Base-by-base conservation (phyloP, 129 eudicot genomes). In the Apium graveolens region DNA sequence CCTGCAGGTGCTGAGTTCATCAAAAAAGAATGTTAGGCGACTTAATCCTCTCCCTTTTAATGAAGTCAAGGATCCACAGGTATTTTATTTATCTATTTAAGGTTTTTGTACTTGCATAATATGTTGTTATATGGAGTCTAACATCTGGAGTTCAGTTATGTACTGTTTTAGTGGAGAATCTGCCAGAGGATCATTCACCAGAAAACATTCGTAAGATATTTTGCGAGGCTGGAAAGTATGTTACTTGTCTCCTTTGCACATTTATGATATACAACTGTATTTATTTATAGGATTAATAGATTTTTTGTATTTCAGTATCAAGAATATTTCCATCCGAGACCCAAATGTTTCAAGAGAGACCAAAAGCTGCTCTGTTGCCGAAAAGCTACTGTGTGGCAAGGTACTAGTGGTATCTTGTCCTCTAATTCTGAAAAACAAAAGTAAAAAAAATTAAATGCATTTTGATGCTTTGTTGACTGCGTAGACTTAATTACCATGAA, bases 101-200 rank as follows among this genome's bases (percentile, higher is more conserved):
- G 45, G 32, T 37, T 20, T 71, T 37, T 8, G 13, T 41, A 24
- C 74, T 37, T 1, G 0, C 21, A 16, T 70, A 70, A 5, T 35
- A 66, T 71, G 71, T 71, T 71, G 26, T 20, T 32, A 5, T 44
- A 20, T 48, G 16, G 70, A 12, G 70, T 70, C 55, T 83, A 76
- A 83, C 34, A 16, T 65, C 32, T 79, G 17, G 74, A 26, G 29
- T 45, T 73, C 76, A 93, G 98, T 76, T 85, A 45, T 90, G 99
- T 88, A 91, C 97, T 45, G 96, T 95, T 76, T 76, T 95, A 78
- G 97, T 95, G 70, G 99, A 91, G 83, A 95, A 95, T 89, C 85
- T 95, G n/a, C 99, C 99, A 3, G 90, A 87, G 74, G 96, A 95
- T 85, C 97, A 92, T 84, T 86, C 99, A 38, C 70, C 73, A 55